These are phyloP conservation scores for Aspergillus mulundensis DNA, from an alignment of 495 filamentous ascomycete species.

Conservation along the genomic window DNA sequence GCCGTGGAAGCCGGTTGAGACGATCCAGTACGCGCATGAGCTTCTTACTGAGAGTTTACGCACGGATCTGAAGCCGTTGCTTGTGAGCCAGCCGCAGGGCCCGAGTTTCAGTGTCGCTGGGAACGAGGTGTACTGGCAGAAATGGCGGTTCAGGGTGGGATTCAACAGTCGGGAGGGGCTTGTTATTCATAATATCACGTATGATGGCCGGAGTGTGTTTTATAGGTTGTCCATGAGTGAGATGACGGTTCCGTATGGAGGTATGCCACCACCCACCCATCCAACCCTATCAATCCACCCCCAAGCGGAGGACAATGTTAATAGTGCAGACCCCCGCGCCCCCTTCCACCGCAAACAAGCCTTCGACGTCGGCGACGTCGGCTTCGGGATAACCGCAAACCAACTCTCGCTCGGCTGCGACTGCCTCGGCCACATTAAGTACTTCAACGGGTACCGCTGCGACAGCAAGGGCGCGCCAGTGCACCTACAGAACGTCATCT, in stretches of 20 bases:
- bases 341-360: slow-evolving; percentile 69
- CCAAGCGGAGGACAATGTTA: no score
- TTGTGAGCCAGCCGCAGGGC: slow-evolving; percentile 74
- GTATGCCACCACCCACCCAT: slow-evolving; percentile 16
- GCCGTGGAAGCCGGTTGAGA: slow-evolving; percentile 48
- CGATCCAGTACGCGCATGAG: slow-evolving; percentile 48
- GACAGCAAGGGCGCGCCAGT: slow-evolving; percentile 50
- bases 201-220: slow-evolving; percentile 66
- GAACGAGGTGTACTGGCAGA: slow-evolving; percentile 55
- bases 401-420: slow-evolving; percentile 66
- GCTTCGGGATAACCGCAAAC: slow-evolving; percentile 63
- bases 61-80: slow-evolving; percentile 70
- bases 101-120: slow-evolving; percentile 56
- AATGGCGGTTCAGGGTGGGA: slow-evolving; percentile 64
- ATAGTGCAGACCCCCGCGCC: slow-evolving; percentile 54
- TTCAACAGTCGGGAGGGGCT: slow-evolving; percentile 64
- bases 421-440: slow-evolving; percentile 64
- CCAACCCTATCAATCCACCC: not conserved
- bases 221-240: slow-evolving; percentile 73
- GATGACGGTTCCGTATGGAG: slow-evolving; percentile 67
- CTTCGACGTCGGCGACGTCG: slow-evolving; percentile 70
- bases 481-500: slow-evolving; percentile 56
- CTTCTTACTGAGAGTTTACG: slow-evolving; percentile 36
- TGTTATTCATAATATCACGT: slow-evolving; percentile 61
- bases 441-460: slow-evolving; percentile 56